Conservation (phyloP, 1,284 basidiomycete species). For the Irpex sp. region DNA sequence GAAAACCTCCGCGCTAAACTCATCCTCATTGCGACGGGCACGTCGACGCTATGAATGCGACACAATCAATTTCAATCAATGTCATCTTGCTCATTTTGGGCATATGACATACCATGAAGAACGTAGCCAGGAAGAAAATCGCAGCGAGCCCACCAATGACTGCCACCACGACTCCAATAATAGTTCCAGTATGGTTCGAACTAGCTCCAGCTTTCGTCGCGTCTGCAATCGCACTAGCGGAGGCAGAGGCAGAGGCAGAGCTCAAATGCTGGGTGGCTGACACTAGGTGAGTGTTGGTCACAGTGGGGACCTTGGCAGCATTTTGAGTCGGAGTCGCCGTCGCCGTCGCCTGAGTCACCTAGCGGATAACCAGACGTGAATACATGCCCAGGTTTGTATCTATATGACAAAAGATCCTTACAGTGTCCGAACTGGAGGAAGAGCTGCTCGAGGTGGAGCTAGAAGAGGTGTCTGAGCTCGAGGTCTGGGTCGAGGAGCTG, state of each 20-base stretch:
- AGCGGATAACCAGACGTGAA: not conserved
- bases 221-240: slow-evolving; percentile 9
- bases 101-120: slow-evolving; percentile 46
- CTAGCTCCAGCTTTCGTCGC: slow-evolving; percentile 10
- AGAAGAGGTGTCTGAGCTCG: not conserved
- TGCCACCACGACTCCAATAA: slow-evolving; percentile 54
- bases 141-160: slow-evolving; percentile 44
- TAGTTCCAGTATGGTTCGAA: slow-evolving; percentile 31
- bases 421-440: not conserved
- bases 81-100: not conserved
- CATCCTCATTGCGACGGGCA: slow-evolving; percentile 34
- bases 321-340: not conserved
- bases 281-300: not conserved
- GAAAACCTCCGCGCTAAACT: slow-evolving; percentile 53
- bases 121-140: slow-evolving; percentile 45
- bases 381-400: too few species aligned
- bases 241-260: slow-evolving; percentile 3
- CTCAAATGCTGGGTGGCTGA: not conserved
- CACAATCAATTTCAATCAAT: slow-evolving; percentile 3
- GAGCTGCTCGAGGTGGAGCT: not conserved
- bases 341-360: not conserved
- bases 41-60: slow-evolving; percentile 35
- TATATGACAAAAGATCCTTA: not conserved
- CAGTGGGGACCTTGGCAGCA: not conserved
- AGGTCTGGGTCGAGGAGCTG: not conserved